phyloP scores from a whole-genome alignment of 257 asterid species.

The Solanum ossicruentum region DNA sequence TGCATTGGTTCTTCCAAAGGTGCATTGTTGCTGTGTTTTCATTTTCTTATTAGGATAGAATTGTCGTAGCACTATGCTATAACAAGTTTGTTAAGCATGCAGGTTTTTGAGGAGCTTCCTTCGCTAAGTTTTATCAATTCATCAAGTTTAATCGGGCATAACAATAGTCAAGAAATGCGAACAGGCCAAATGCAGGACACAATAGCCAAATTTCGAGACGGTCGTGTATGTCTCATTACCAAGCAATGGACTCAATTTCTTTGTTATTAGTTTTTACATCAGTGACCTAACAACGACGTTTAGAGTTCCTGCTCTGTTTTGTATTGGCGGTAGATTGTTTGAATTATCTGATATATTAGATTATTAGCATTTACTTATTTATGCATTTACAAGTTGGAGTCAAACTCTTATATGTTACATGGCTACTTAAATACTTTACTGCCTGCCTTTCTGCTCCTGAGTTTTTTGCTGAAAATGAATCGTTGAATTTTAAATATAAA shows the following conservation, averaged over 20 bases:
- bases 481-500: neutral
- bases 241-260: neutral
- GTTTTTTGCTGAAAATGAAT: neutral
- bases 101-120: slow-evolving; percentile 93
- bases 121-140: slow-evolving; percentile 80
- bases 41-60: neutral
- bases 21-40: slow-evolving; percentile 2
- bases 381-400: neutral
- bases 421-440: neutral
- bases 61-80: slow-evolving; percentile 7
- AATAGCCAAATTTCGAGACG: slow-evolving; percentile 88
- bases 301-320: neutral
- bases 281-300: neutral
- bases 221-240: slow-evolving; percentile 64
- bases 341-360: neutral
- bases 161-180: slow-evolving; percentile 97
- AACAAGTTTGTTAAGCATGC: slow-evolving; percentile 13
- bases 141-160: slow-evolving; percentile 93
- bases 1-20: slow-evolving; percentile 99
- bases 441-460: neutral
- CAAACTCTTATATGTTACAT: neutral
- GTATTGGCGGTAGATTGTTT: neutral
- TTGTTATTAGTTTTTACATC: neutral
- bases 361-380: neutral
- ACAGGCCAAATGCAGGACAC: slow-evolving; percentile 97